These are phyloP conservation scores for Myxozyma geophila DNA, from an alignment of 805 yeast genomes.

Conservation along the genomic window DNA sequence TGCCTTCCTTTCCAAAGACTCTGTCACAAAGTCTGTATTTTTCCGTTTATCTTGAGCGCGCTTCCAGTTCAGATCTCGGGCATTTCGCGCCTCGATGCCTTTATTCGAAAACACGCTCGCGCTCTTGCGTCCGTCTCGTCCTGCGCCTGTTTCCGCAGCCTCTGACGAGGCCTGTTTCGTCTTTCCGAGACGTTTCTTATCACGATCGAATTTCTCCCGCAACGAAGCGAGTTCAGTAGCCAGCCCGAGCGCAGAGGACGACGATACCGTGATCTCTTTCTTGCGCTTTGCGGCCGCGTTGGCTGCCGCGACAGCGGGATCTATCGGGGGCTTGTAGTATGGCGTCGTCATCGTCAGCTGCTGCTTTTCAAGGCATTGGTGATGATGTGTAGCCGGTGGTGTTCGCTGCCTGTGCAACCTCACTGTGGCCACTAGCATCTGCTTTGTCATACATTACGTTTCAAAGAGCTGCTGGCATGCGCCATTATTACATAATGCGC, in stretches of 20 bases:
- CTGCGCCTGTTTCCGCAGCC: too few species aligned
- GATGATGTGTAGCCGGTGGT: neutral
- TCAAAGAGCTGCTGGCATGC: neutral
- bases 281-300: constrained; percentile 7
- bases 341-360: constrained; percentile 5
- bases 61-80: constrained; percentile 19
- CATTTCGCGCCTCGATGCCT: constrained; percentile 28
- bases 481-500: constrained; percentile 1
- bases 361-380: neutral
- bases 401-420: neutral
- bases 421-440: neutral
- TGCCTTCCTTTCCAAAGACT: constrained; percentile 29
- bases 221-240: constrained; percentile 30
- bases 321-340: constrained; percentile 20
- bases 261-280: constrained; percentile 29
- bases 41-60: neutral
- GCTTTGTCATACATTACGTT: neutral
- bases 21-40: constrained; percentile 8
- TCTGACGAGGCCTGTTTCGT: neutral
- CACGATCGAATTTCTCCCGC: constrained; percentile 28
- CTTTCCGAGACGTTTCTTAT: constrained; percentile 18
- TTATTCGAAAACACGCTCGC: constrained; percentile 13
- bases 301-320: constrained; percentile 12
- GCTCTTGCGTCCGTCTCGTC: neutral
- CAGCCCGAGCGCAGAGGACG: constrained; percentile 31